Conservation (phyloP, 805 yeast species). For the Metschnikowia borealis region DNA sequence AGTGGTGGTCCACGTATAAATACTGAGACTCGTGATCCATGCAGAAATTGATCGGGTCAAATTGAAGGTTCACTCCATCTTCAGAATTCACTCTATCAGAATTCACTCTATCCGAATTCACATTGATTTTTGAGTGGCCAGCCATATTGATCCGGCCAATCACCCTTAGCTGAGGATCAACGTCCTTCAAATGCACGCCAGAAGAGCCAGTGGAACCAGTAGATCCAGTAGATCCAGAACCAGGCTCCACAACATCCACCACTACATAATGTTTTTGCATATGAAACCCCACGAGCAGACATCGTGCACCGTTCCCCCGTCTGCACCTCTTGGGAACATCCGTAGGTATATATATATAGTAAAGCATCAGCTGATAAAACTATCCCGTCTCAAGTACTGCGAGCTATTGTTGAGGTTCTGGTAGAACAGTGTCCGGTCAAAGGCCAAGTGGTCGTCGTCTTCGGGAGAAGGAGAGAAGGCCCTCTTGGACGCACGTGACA, state of each 20-base stretch:
- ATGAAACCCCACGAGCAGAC: conserved; percentile 24
- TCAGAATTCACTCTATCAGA: neutral
- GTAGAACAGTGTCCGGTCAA: conserved; percentile 22
- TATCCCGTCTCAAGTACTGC: conserved; percentile 40
- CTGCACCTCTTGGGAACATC: conserved; percentile 22
- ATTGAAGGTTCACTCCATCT: too few species aligned
- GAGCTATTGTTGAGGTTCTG: conserved; percentile 38
- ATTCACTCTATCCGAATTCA: neutral
- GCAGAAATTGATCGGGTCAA: conserved; percentile 4
- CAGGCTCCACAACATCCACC: conserved; percentile 10
- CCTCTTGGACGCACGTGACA: neutral
- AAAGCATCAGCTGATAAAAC: conserved; percentile 27
- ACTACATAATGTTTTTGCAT: conserved; percentile 21
- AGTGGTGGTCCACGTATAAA: conserved; percentile 8
- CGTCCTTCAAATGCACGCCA: neutral
- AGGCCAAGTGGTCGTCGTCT: conserved; percentile 8
- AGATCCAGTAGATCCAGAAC: neutral
- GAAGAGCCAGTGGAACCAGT: too few species aligned
- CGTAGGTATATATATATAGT: conserved; percentile 33
- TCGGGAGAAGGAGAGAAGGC: conserved; percentile 10
- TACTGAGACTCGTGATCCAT: neutral
- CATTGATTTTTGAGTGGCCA: neutral
- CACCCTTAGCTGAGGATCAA: conserved; percentile 5
- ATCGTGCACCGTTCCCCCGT: neutral
- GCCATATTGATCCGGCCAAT: conserved; percentile 5